Evolutionary conservation across 1,284 basidiomycete genomes (phyloP).

Genomic region (Ganoderma lingzhi): DNA sequence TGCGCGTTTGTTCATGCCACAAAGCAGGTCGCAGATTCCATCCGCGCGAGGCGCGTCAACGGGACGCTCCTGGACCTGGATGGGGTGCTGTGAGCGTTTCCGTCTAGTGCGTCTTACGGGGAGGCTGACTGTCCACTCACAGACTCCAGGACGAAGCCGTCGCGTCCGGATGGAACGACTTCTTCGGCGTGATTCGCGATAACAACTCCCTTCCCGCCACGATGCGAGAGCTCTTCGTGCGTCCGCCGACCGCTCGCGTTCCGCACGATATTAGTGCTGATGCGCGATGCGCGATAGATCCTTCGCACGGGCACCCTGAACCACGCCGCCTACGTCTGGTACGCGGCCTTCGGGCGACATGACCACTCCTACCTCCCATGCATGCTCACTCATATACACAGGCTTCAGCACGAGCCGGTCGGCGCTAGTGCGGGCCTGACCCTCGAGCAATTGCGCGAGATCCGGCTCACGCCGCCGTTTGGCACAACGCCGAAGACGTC

Average conservation of each 20-base stretch:
- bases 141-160: slow-evolving; percentile 39
- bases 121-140: neutral
- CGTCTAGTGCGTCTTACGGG: neutral
- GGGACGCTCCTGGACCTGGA: slow-evolving; percentile 35
- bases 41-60: slow-evolving; percentile 33
- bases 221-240: slow-evolving; percentile 41
- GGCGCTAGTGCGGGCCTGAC: slow-evolving; percentile 49
- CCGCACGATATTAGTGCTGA: neutral
- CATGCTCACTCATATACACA: slow-evolving; percentile 23
- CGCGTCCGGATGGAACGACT: slow-evolving; percentile 36
- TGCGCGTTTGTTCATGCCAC: neutral
- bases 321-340: slow-evolving; percentile 40
- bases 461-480: slow-evolving; percentile 45
- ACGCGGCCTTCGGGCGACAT: neutral
- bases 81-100: slow-evolving; percentile 33
- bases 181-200: slow-evolving; percentile 35
- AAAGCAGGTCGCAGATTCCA: slow-evolving; percentile 36
- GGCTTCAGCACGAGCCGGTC: slow-evolving; percentile 52
- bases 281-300: slow-evolving; percentile 28
- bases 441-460: slow-evolving; percentile 45
- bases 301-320: slow-evolving; percentile 39
- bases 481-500: slow-evolving; percentile 23
- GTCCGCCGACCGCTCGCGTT: slow-evolving; percentile 1
- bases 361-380: neutral
- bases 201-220: slow-evolving; percentile 37